phyloP scores from a whole-genome alignment of 768 basidiomycete species.

The Mycena rebaudengoi region DNA sequence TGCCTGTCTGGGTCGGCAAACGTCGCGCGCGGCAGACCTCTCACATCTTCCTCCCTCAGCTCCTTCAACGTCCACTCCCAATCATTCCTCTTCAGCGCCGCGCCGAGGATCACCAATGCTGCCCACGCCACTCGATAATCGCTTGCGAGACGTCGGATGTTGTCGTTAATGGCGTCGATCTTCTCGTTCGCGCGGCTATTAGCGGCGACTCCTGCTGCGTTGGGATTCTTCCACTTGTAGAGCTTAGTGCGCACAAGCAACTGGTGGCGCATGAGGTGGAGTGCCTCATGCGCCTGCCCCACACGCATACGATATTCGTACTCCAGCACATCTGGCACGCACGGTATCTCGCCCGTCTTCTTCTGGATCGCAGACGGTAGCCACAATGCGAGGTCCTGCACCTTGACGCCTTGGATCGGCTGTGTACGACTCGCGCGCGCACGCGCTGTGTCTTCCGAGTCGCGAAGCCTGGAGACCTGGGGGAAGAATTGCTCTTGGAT shows the following conservation, averaged over 20 bases:
- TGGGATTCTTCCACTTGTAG: constrained; percentile 38
- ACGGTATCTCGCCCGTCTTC: not conserved
- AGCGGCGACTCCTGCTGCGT: constrained; percentile 33
- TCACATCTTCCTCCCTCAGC: not conserved
- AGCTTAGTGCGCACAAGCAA: constrained; percentile 39
- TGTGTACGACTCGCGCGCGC: constrained; percentile 2
- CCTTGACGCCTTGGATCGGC: constrained; percentile 9
- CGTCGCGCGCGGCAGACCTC: not conserved
- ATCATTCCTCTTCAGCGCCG: constrained; percentile 19
- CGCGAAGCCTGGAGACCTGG: not conserved
- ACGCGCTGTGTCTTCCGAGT: constrained; percentile 2
- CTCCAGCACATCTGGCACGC: not conserved
- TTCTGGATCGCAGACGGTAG: constrained; percentile 8
- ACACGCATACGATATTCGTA: constrained; percentile 38
- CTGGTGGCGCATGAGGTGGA: constrained; percentile 37
- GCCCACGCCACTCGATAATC: not conserved
- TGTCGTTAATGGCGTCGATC: constrained; percentile 14
- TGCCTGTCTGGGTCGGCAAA: not conserved
- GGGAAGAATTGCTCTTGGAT: constrained; percentile 8
- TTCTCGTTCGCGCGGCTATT: constrained; percentile 32
- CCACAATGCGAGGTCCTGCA: constrained; percentile 13
- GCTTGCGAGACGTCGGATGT: not conserved
- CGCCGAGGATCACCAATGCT: constrained; percentile 10
- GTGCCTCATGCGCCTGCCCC: constrained; percentile 37
- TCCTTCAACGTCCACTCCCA: constrained; percentile 29